These are phyloP conservation scores for Fagopyrum homotropicum DNA, from an alignment of 148 eudicot species.

Conservation along the genomic window DNA sequence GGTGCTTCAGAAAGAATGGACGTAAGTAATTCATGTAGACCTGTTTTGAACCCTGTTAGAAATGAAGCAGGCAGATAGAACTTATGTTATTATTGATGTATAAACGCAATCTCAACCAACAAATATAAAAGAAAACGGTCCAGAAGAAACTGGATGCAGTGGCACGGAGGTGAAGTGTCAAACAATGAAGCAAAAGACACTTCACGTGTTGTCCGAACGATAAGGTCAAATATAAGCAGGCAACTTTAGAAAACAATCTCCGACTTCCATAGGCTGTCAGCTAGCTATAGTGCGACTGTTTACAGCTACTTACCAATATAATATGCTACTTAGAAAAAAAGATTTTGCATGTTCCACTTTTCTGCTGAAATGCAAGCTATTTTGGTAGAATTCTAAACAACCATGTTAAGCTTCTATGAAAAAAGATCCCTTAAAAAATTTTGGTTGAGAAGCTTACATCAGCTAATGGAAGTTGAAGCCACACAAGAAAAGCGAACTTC, in stretches of 20 bases:
- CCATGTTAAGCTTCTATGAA: background rate
- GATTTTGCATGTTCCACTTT: background rate
- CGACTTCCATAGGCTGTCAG: background rate
- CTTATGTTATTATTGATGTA: background rate
- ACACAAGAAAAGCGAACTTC: constrained; percentile 96
- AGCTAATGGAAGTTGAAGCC: constrained; percentile 91
- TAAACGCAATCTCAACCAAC: background rate
- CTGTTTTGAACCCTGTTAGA: constrained; percentile 69
- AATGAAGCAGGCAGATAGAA: constrained; percentile 14
- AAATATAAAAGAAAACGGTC: background rate
- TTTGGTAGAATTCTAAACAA: background rate
- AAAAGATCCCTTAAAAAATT: background rate
- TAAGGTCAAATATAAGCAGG: background rate
- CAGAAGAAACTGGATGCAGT: background rate
- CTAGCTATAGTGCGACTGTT: background rate
- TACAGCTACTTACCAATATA: background rate
- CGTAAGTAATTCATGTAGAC: constrained; percentile 62
- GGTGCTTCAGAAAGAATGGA: constrained; percentile 83
- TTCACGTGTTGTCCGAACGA: background rate
- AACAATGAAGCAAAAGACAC: background rate
- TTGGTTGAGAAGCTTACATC: constrained; percentile 42
- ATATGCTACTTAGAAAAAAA: background rate
- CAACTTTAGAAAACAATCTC: background rate
- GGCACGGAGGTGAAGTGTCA: background rate
- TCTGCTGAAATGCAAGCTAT: background rate